A percentile compares a stretch with the other conserved stretches of the same genome.
These are phyloP conservation scores for Wallemia ichthyophaga DNA, from an alignment of 1,284 basidiomycete species.

Conservation along the genomic window DNA sequence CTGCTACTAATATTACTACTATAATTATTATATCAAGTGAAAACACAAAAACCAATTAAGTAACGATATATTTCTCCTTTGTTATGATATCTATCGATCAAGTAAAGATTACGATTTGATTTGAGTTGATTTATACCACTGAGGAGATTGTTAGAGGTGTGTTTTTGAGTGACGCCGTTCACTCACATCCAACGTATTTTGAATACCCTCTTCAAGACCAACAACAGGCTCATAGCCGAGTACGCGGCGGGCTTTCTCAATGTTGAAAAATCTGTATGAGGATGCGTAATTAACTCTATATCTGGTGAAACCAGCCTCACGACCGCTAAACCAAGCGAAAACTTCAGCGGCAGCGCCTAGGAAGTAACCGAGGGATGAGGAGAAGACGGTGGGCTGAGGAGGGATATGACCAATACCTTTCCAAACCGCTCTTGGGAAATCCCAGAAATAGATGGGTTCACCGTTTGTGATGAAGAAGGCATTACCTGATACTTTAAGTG, in stretches of 20 bases:
- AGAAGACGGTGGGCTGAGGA: constrained; percentile 26
- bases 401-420: constrained; percentile 33
- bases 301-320: constrained; percentile 63
- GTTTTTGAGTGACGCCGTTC: background rate
- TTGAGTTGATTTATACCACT: background rate
- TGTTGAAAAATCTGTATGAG: constrained; percentile 56
- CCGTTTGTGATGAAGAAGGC: constrained; percentile 95
- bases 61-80: background rate
- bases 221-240: constrained; percentile 79
- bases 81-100: background rate
- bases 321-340: constrained; percentile 41
- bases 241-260: constrained; percentile 71
- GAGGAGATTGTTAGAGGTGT: background rate
- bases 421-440: constrained; percentile 68
- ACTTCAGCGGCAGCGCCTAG: constrained; percentile 43
- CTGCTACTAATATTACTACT: too few relatives aligned
- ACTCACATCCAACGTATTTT: constrained; percentile 28
- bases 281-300: constrained; percentile 36
- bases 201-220: constrained; percentile 61
- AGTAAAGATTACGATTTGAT: background rate
- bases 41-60: background rate
- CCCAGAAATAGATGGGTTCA: constrained; percentile 90
- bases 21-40: background rate
- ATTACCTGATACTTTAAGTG: constrained; percentile 60
- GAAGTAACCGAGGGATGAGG: constrained; percentile 32